Evolutionary conservation across 2,329 filamentous ascomycete species (phyloP), one percentile per base, ranked within the genome.

Genomic region (Phialophora tarda): DNA sequence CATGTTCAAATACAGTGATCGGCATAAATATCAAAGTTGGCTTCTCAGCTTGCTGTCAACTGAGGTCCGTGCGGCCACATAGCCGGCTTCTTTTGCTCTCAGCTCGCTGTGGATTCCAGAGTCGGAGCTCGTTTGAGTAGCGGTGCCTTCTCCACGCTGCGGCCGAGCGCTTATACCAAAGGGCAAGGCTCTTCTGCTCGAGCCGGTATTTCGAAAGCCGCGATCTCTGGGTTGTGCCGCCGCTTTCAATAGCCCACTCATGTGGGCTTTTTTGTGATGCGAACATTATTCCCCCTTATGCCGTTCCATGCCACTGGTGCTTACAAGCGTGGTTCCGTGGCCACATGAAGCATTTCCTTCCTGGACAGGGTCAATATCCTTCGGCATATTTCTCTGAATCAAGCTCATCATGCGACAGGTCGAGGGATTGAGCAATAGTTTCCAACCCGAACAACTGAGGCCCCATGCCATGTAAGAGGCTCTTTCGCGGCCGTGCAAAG

Each of bases 1-100:
- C 65, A 59, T 51, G 47, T 53, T 30, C 51, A 62, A 65, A 55
- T 30, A 62, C 12, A 34, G 56, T 11, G n/a, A 12, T 51, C 23
- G 10, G 48, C 38, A 26, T 51, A 26, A 28, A 51, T 51, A 44
- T 28, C 48, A 51, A 51, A 51, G 7, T 12, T 44, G 38, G 38
- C 38, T 44, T 44, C 24, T 44, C 57, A 60, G 26, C 44, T 24
- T 59, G 21, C 11, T 30, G 21, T 34, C 32, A 34, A 7, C 48
- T 51, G 48, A 26, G 23, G 24, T 51, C 24, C 26, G 10, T 8
- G 14, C 17, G 14, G 38, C 38, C 17, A n/a, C 38, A 3, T n/a
- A n/a, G 6, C 38, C 38, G 38, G 38, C 4, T 44, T n/a, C 38
- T 17, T n/a, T 10, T n/a, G 38, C 38, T 44, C 7, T 21, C 6